Conservation (phyloP, 768 basidiomycete species). For the Rhizopogon salebrosus region DNA sequence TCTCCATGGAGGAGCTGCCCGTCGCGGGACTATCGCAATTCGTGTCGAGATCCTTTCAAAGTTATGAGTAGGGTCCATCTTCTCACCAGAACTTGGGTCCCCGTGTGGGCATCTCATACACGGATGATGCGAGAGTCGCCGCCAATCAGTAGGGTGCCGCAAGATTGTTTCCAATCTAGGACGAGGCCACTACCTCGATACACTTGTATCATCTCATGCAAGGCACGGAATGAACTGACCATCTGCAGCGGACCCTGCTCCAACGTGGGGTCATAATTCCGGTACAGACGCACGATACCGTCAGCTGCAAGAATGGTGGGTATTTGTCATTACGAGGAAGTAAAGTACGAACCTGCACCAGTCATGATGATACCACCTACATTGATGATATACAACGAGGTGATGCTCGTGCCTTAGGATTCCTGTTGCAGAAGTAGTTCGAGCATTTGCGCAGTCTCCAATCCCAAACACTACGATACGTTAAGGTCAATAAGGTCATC, state of each 20-base stretch:
- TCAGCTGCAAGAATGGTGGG: slow-evolving; percentile 54
- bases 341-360: slow-evolving; percentile 61
- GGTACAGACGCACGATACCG: slow-evolving; percentile 85
- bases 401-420: slow-evolving; percentile 79
- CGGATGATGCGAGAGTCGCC: slow-evolving; percentile 88
- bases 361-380: slow-evolving; percentile 86
- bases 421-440: slow-evolving; percentile 85
- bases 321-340: neutral
- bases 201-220: slow-evolving; percentile 73
- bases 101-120: slow-evolving; percentile 93
- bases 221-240: slow-evolving; percentile 89
- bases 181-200: slow-evolving; percentile 82
- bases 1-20: slow-evolving; percentile 25
- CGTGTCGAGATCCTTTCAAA: slow-evolving; percentile 71
- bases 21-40: slow-evolving; percentile 62
- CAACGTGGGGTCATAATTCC: slow-evolving; percentile 79
- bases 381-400: slow-evolving; percentile 88
- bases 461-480: slow-evolving; percentile 74
- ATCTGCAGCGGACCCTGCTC: slow-evolving; percentile 78
- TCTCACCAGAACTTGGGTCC: slow-evolving; percentile 67
- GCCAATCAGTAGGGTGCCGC: slow-evolving; percentile 81
- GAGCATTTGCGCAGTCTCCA: slow-evolving; percentile 80
- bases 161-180: slow-evolving; percentile 89
- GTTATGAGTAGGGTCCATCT: neutral
- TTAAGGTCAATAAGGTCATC: slow-evolving; percentile 1